A percentile compares a stretch with the other conserved stretches of the same genome.
These are phyloP conservation scores for Cryptosporidium baileyi DNA, from an alignment of 169 alveolate genomes.

Conservation along the genomic window DNA sequence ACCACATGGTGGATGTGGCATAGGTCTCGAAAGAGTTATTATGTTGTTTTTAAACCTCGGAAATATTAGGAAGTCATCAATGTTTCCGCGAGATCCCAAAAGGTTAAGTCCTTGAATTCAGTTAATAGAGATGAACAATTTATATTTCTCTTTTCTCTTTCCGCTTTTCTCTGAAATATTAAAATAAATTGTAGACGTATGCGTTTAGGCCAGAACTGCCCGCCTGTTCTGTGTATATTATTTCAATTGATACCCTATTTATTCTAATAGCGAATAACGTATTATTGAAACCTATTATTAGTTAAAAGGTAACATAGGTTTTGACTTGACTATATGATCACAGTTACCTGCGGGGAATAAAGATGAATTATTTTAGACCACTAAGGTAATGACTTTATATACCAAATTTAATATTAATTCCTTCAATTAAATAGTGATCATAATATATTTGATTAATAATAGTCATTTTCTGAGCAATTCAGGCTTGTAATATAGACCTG, in stretches of 20 bases:
- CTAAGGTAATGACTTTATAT: background rate
- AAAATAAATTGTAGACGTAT: too few relatives aligned
- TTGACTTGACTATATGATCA: slow-evolving; percentile 68
- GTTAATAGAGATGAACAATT: background rate
- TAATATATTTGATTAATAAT: too few relatives aligned
- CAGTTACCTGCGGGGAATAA: slow-evolving; percentile 68
- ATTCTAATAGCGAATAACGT: too few relatives aligned
- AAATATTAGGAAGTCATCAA: slow-evolving; percentile 95
- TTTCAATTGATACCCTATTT: too few relatives aligned
- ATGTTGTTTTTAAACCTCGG: slow-evolving; percentile 94
- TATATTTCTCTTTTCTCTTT: background rate
- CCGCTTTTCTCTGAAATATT: background rate
- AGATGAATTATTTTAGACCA: slow-evolving; percentile 1
- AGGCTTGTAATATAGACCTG: too few relatives aligned
- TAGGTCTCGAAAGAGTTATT: slow-evolving; percentile 99
- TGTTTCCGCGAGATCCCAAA: slow-evolving; percentile 99
- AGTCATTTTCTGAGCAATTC: too few relatives aligned
- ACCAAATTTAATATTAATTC: background rate
- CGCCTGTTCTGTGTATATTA: too few relatives aligned
- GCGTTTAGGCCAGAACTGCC: too few relatives aligned
- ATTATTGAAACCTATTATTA: too few relatives aligned
- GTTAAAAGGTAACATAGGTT: background rate
- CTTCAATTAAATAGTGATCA: background rate
- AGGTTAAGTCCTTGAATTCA: slow-evolving; percentile 91
- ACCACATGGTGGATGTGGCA: slow-evolving; percentile 99